A percentile compares a stretch with the other conserved stretches of the same genome.
Conservation (phyloP, 192 early-diverging fungal genomes). For the Podila epigama region DNA sequence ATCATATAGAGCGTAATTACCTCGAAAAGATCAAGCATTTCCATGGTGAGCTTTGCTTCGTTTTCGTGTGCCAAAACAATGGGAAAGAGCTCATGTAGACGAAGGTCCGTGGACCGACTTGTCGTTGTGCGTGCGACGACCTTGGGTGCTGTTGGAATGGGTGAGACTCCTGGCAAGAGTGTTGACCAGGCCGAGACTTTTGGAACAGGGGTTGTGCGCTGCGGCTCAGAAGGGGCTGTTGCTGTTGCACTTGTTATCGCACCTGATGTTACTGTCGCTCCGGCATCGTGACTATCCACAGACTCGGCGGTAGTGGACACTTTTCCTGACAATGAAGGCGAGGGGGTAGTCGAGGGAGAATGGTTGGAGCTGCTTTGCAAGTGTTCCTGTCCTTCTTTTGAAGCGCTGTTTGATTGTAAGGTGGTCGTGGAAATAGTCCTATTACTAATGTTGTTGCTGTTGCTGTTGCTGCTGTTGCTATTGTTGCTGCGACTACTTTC, state of each 20-base stretch:
- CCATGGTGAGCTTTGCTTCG: slow-evolving; percentile 38
- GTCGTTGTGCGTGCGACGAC: slow-evolving; percentile 1
- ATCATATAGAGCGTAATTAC: neutral
- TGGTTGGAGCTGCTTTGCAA: too few relatives aligned
- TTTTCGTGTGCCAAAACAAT: slow-evolving; percentile 31
- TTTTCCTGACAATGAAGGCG: too few relatives aligned
- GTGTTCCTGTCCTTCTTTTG: neutral
- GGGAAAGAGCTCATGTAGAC: slow-evolving; percentile 32
- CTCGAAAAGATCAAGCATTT: slow-evolving; percentile 45
- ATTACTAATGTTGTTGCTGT: neutral
- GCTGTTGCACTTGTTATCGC: neutral
- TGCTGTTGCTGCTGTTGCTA: neutral
- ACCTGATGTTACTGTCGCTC: neutral
- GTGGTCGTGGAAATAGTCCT: neutral
- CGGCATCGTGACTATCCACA: too few relatives aligned
- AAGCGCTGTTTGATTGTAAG: neutral
- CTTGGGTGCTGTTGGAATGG: slow-evolving; percentile 12
- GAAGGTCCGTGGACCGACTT: slow-evolving; percentile 5
- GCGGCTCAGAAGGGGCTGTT: neutral
- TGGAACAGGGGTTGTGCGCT: neutral
- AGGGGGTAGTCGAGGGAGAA: too few relatives aligned
- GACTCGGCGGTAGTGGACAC: too few relatives aligned
- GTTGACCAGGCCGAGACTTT: slow-evolving; percentile 39
- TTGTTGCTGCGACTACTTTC: neutral
- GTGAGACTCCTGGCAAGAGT: slow-evolving; percentile 36